Evolutionary conservation across 371 early-diverging fungal genomes (phyloP), one percentile per base, ranked within the genome.

Genomic region (Amoeboaphelidium protococcarum): DNA sequence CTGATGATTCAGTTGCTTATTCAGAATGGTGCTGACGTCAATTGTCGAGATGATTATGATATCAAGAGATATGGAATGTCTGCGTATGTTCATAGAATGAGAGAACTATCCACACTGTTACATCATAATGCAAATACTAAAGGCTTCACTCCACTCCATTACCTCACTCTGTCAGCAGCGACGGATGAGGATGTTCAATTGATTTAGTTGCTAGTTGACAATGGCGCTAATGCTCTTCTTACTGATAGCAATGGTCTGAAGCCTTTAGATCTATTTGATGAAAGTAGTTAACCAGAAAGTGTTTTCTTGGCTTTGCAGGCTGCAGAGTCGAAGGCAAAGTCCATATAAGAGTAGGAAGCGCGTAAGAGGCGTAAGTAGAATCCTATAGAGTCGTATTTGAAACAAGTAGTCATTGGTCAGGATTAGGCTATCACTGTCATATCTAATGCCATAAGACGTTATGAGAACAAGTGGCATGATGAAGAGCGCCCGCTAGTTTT

Each of bases 401-500:
- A 64, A 41, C 52, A 47, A 1, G 52, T 58, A 27, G 67, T 71
- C 44, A 67, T 71, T 37, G 80, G 80, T 13, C 80, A 79, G 54
- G 53, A 67, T n/a, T 65, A 67, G 6, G 73, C 76, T 0, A 66
- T 76, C 23, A 58, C 68, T 56, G 63, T 68, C 1, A 56, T 79
- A 26, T 66, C 69, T 3, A 62, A 70, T 43, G 67, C 74, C 0
- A 72, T 79, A 49, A 52, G 74, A 20, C 58, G 71, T 20, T 68
- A 69, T 42, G 68, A 73, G 49, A 73, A 74, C 40, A 76, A 76
- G 0, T 69, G 77, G 65, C 63, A 65, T 42, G 67, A 68, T 47
- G 62, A 68, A 46, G 69, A 74, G 25, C 68, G 68, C 52, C 80
- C 80, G 0, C 59, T 79, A 26, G 79, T 74, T 0, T 78, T 78